Conservation (phyloP, 2,329 filamentous ascomycete species). For the Arachnopeziza araneosa region DNA sequence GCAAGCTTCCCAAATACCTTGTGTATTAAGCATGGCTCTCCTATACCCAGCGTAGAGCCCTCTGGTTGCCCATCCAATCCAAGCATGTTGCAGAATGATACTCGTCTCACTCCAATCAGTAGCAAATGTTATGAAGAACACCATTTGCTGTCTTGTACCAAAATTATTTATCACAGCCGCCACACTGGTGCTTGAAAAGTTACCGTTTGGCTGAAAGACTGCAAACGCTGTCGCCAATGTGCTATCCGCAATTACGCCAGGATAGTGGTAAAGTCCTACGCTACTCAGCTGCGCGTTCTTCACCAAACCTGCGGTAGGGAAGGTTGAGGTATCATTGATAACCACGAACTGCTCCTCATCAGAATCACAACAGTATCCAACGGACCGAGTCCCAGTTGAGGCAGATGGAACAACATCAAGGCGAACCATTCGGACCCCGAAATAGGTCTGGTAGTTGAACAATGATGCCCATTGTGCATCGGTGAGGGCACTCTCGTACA, state of each 20-base stretch:
- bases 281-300: constrained; percentile 42
- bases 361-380: constrained; percentile 40
- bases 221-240: constrained; percentile 49
- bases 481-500: constrained; percentile 36
- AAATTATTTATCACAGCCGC: constrained; percentile 57
- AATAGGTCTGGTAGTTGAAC: constrained; percentile 51
- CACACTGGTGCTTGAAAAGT: constrained; percentile 35
- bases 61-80: constrained; percentile 57
- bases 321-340: constrained; percentile 48
- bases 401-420: constrained; percentile 50
- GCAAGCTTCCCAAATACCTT: constrained; percentile 12
- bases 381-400: constrained; percentile 38
- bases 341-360: constrained; percentile 46
- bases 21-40: constrained; percentile 18
- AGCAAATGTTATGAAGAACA: constrained; percentile 50
- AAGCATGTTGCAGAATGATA: constrained; percentile 55
- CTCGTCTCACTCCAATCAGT: constrained; percentile 42
- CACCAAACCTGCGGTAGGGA: constrained; percentile 47
- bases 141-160: constrained; percentile 53
- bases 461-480: constrained; percentile 49
- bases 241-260: constrained; percentile 48
- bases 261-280: constrained; percentile 51
- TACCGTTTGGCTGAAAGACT: constrained; percentile 41
- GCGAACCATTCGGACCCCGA: constrained; percentile 55
- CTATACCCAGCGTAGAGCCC: constrained; percentile 35